Evolutionary conservation across 208 protist species (phyloP).

Genomic region (Blechomonas ayalai): DNA sequence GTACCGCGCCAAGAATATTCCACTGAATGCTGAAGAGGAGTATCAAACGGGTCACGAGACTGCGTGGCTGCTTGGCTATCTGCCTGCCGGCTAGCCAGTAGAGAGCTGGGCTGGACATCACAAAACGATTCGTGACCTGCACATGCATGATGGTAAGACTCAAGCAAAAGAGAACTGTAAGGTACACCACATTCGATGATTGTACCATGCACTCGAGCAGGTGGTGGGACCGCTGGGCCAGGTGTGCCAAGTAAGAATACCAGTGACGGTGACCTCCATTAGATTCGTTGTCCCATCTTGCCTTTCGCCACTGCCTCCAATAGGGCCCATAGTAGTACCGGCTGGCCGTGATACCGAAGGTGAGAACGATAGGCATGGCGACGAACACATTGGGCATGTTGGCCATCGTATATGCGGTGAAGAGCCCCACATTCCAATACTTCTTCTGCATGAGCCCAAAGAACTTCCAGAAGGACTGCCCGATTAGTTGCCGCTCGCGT

Average conservation of each 20-base stretch:
- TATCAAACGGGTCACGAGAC: slow-evolving; percentile 19
- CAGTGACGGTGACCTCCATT: background rate
- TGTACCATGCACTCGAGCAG: slow-evolving; percentile 16
- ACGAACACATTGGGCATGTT: slow-evolving; percentile 70
- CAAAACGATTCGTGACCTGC: slow-evolving; percentile 71
- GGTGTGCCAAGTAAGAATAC: background rate
- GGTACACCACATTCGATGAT: slow-evolving; percentile 44
- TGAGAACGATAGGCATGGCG: slow-evolving; percentile 32
- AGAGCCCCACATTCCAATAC: slow-evolving; percentile 71
- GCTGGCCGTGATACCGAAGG: slow-evolving; percentile 15
- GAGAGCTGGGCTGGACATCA: slow-evolving; percentile 55
- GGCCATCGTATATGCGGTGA: slow-evolving; percentile 40
- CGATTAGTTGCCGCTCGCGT: slow-evolving; percentile 6
- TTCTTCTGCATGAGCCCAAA: slow-evolving; percentile 63
- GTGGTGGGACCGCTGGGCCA: background rate
- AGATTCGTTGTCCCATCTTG: background rate
- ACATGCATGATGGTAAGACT: slow-evolving; percentile 63
- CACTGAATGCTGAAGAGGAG: slow-evolving; percentile 44
- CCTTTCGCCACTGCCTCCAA: background rate
- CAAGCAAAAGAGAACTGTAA: slow-evolving; percentile 29
- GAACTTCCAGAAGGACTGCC: slow-evolving; percentile 42
- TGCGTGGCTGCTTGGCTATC: slow-evolving; percentile 24
- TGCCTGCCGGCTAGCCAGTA: slow-evolving; percentile 53
- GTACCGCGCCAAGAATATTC: slow-evolving; percentile 36
- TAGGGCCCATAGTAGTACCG: slow-evolving; percentile 13